Base-by-base conservation (phyloP, 2,329 filamentous ascomycete species). In the Sphaerostilbella broomeana region DNA sequence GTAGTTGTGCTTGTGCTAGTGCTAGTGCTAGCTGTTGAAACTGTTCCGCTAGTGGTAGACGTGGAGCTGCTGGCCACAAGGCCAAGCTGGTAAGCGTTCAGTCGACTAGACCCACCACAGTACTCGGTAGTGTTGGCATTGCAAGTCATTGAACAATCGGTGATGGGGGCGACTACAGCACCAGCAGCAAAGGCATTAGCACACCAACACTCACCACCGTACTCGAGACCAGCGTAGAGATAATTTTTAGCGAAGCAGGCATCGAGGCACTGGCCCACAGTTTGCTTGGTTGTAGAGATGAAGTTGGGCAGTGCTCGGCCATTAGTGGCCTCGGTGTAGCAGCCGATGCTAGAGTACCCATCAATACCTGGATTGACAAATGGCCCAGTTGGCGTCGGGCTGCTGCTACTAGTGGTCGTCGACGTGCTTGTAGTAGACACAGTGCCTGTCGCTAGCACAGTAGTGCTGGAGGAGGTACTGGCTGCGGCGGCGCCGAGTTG, bases 171-270 rank as follows among this genome's bases (percentile, higher is more conserved):
- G 10, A 53, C 38, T 2, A 58, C 46, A 1, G 62, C 47, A 2
- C 57, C 61, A 9, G 40, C 40, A 0, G 29, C 19, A 3, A 64
- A 52, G 0, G 22, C 15, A 39, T 61, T 58, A 1, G 58, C 62
- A 5, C 62, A 65, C 48, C 59, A 65, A 13, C 62, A 65, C 58
- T 65, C 62, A 28, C 60, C 59, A 1, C 61, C 61, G n/a, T 64
- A 65, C 35, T 65, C 60, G 1, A 65, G 26, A 13, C 62, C 63
- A 4, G 59, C 62, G 6, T 59, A 60, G 0, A 44, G 36, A n/a
- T 59, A 62, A 3, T 30, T 42, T 27, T 47, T 53, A 24, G n/a
- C 43, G 12, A 52, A 54, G 35, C 63, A 66, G 10, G 54, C 58
- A 2, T 47, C 45, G 1, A 64, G 46, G 30, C 63, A 67, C 1